Base-by-base conservation (phyloP, 2,329 filamentous ascomycete genomes). In the Bipolaris sorokiniana region DNA sequence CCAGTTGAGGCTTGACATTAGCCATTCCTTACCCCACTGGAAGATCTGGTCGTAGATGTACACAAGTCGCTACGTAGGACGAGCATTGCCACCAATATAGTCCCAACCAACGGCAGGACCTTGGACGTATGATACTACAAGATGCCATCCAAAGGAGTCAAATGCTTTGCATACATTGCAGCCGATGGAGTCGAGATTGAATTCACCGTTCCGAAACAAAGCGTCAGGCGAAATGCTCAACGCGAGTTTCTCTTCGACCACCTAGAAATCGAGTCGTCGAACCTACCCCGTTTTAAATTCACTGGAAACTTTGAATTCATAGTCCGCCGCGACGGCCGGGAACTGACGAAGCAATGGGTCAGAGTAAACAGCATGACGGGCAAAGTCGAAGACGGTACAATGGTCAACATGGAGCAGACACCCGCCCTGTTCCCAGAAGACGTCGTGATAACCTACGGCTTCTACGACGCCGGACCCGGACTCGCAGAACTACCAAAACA, bases 401-500 rank as follows among this genome's bases (percentile, higher is more conserved):
- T 63, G 74, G 70, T 67, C 7, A 65, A 63, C 33, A 72, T 74
- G 65, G 65, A 69, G 23, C 60, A 73, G 26, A 74, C 71, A 2
- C 64, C 63, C 1, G 63, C 66, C n/a, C 59, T 75, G 26, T 66
- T 76, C 45, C 53, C 57, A 5, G 69, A 75, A 38, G 70, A 78
- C 45, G 37, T 81, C 15, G 76, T 81, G 4, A 72, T 82, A 16
- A 68, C 70, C 0, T 84, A 81, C 57, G 80, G 81, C 9, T 79
- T 83, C 56, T 84, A 83, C 63, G 79, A 82, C 51, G 78, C 81
- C 4, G 81, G 81, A 7, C 69, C 73, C 1, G 81, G 81, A 1
- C 66, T 74, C 3, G 77, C 75, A 2, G 76, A 78, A 2, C 73
- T 83, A 23, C 72, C 52, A 66, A 82, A 52, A 72, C 76, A 62